Evolutionary conservation across 371 early-diverging fungal genomes (phyloP).

Genomic region (Mucor velutinosus): DNA sequence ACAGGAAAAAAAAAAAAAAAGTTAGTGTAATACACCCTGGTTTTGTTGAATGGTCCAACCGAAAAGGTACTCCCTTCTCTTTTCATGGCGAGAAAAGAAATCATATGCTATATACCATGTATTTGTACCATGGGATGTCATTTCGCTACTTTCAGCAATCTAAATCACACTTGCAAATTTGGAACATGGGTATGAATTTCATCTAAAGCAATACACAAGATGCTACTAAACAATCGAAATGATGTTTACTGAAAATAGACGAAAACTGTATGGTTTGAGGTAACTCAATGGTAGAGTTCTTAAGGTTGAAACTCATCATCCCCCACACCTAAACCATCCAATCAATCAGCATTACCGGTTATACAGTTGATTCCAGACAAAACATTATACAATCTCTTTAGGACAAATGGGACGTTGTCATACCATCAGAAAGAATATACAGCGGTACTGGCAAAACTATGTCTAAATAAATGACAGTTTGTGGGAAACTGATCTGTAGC

Average conservation of each 20-base stretch:
- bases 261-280: neutral
- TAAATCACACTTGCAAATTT: too few species aligned
- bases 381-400: neutral
- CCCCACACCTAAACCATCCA: conserved; percentile 2
- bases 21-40: neutral
- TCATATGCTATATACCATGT: neutral
- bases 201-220: too few species aligned
- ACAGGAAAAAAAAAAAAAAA: neutral
- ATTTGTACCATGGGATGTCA: neutral
- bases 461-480: neutral
- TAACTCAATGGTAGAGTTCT: neutral
- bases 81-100: neutral
- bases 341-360: neutral
- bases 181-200: too few species aligned
- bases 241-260: neutral
- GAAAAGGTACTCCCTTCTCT: neutral
- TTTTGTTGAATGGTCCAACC: neutral
- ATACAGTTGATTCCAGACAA: neutral
- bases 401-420: neutral
- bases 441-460: neutral
- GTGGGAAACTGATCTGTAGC: neutral
- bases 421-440: neutral
- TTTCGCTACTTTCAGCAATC: neutral
- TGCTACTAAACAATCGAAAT: neutral
- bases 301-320: neutral